Conservation (phyloP, 768 basidiomycete species). For the Cystofilobasidium ferigula region DNA sequence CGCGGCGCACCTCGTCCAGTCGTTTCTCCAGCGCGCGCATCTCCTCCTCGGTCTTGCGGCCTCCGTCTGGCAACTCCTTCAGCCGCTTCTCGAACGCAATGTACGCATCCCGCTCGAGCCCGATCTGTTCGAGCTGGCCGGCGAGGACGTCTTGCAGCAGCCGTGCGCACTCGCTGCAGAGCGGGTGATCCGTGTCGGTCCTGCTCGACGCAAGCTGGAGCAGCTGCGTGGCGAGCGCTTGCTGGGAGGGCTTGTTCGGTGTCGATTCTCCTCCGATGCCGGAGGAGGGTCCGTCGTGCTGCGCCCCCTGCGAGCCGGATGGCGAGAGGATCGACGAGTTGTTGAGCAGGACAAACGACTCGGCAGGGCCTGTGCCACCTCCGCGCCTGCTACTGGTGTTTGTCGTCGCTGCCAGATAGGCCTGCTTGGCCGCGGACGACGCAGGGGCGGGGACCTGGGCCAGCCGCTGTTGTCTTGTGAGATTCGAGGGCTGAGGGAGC, state of each 20-base stretch:
- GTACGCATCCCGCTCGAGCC: constrained; percentile 83
- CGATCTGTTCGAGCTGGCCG: constrained; percentile 74
- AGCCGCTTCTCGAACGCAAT: constrained; percentile 84
- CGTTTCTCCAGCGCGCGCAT: constrained; percentile 6
- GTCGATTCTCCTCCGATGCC: constrained; percentile 42
- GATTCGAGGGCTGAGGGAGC: constrained; percentile 6
- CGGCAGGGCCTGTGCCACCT: constrained; percentile 46
- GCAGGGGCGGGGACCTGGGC: constrained; percentile 7
- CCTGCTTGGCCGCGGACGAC: constrained; percentile 14
- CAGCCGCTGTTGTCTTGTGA: constrained; percentile 12
- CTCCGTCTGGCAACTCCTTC: constrained; percentile 46
- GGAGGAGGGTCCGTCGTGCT: constrained; percentile 44
- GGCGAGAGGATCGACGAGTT: constrained; percentile 31
- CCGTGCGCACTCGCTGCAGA: constrained; percentile 89
- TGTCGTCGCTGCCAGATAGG: constrained; percentile 12
- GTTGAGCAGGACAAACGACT: constrained; percentile 75
- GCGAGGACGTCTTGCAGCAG: constrained; percentile 63
- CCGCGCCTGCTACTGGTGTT: not conserved
- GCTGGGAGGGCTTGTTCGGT: not conserved
- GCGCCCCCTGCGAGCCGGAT: constrained; percentile 48
- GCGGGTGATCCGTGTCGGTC: constrained; percentile 68
- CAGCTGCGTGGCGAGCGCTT: constrained; percentile 31
- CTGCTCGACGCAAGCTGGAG: constrained; percentile 34
- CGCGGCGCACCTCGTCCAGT: constrained; percentile 8
- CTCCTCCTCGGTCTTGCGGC: constrained; percentile 54